Conservation (phyloP, 2,329 filamentous ascomycete genomes). For the Mycosphaerella arachidis region DNA sequence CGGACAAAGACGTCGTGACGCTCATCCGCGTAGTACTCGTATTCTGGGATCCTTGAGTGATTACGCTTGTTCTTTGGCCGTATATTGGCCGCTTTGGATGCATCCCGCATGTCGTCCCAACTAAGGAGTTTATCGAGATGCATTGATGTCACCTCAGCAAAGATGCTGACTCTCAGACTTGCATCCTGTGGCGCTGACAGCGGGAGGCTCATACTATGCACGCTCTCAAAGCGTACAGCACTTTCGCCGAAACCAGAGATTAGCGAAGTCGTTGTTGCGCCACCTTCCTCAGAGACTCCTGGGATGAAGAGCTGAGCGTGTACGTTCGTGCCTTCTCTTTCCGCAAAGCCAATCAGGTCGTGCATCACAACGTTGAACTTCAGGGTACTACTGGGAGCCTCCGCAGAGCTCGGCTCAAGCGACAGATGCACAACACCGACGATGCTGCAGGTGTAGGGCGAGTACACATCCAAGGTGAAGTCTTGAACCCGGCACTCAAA, state of each 20-base stretch:
- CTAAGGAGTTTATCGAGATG: conserved; percentile 95
- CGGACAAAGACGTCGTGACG: conserved; percentile 87
- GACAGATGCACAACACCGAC: conserved; percentile 88
- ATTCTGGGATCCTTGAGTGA: conserved; percentile 72
- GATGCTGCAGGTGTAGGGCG: conserved; percentile 84
- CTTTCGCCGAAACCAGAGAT: conserved; percentile 91
- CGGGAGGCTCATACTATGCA: conserved; percentile 95
- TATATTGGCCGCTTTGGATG: conserved; percentile 52
- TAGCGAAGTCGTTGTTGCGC: conserved; percentile 92
- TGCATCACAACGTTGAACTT: conserved; percentile 99
- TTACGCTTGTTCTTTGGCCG: conserved; percentile 44
- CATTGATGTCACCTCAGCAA: conserved; percentile 85
- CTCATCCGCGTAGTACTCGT: conserved; percentile 89
- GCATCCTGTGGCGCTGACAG: conserved; percentile 70
- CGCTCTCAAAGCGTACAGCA: conserved; percentile 89
- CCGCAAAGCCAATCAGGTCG: conserved; percentile 87
- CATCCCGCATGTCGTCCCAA: conserved; percentile 97
- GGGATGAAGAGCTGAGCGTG: conserved; percentile 97
- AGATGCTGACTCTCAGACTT: conserved; percentile 79
- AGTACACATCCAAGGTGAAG: conserved; percentile 83
- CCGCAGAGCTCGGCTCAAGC: conserved; percentile 86
- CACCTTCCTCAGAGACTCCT: conserved; percentile 78
- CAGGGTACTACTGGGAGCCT: conserved; percentile 83
- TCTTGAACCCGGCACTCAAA: conserved; percentile 95
- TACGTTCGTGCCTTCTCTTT: conserved; percentile 90